Evolutionary conservation across 2,329 filamentous ascomycete species (phyloP).

Genomic region (Xylaria sp.): DNA sequence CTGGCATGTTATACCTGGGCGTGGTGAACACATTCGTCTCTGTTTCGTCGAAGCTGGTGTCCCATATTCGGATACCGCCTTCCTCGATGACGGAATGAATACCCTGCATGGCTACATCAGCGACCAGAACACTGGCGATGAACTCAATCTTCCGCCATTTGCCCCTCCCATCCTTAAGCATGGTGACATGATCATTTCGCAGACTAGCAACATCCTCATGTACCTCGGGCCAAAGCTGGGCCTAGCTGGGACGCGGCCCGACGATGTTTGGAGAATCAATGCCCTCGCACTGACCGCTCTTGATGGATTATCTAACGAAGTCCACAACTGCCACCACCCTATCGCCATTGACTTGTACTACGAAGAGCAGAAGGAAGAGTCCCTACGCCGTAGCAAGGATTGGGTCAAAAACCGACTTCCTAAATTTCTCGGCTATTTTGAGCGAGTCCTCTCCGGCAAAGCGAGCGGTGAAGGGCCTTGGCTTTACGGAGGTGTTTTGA

Average conservation of each 20-base stretch:
- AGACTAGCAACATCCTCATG: slow-evolving; percentile 76
- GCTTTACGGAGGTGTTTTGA: slow-evolving; percentile 71
- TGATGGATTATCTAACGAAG: slow-evolving; percentile 74
- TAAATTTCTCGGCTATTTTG: slow-evolving; percentile 76
- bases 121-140: slow-evolving; percentile 57
- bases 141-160: slow-evolving; percentile 69
- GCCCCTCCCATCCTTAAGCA: slow-evolving; percentile 75
- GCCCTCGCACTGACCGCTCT: slow-evolving; percentile 74
- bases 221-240: slow-evolving; percentile 72
- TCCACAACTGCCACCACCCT: slow-evolving; percentile 81
- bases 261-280: slow-evolving; percentile 65
- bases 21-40: slow-evolving; percentile 78
- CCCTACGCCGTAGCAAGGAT: slow-evolving; percentile 64
- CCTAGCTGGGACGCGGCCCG: slow-evolving; percentile 57
- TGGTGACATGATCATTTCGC: slow-evolving; percentile 69
- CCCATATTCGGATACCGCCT: slow-evolving; percentile 69
- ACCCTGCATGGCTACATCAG: slow-evolving; percentile 51
- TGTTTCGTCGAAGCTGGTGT: slow-evolving; percentile 74
- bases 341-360: slow-evolving; percentile 69
- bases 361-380: slow-evolving; percentile 79
- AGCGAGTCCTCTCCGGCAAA: slow-evolving; percentile 69
- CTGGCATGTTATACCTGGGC: slow-evolving; percentile 75
- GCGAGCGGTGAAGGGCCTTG: slow-evolving; percentile 63
- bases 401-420: slow-evolving; percentile 72
- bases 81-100: slow-evolving; percentile 37